A percentile compares a stretch with the other conserved stretches of the same genome.
Evolutionary conservation across 2,329 filamentous ascomycete genomes (phyloP).

Genomic region (Hymenoscyphus albidus): DNA sequence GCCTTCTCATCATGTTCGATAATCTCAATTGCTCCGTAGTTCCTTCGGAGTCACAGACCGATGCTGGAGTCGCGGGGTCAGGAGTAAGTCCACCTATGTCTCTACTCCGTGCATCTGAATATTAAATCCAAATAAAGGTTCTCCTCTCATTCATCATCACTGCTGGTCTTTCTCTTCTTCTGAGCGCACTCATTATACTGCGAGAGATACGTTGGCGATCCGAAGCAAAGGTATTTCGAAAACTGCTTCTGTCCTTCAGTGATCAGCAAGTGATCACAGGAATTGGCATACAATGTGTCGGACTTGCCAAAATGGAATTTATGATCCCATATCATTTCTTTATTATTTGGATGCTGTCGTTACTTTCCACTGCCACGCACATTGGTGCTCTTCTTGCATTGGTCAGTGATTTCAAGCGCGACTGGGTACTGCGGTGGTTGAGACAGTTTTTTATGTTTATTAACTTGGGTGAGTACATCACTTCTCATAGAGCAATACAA

Average conservation of each 20-base stretch:
- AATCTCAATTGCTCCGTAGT: constrained; percentile 13
- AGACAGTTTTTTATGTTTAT: constrained; percentile 63
- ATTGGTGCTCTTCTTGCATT: constrained; percentile 62
- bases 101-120: not conserved
- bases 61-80: constrained; percentile 55
- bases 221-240: constrained; percentile 52
- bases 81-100: constrained; percentile 42
- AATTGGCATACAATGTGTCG: constrained; percentile 64
- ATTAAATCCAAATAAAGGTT: constrained; percentile 40
- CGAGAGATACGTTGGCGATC: constrained; percentile 47
- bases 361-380: constrained; percentile 63
- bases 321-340: constrained; percentile 68
- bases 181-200: constrained; percentile 55
- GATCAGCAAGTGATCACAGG: constrained; percentile 68
- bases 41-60: constrained; percentile 33
- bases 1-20: constrained; percentile 3
- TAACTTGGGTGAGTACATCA: constrained; percentile 42
- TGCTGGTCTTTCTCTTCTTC: constrained; percentile 51
- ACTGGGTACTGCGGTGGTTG: constrained; percentile 64
- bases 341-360: constrained; percentile 64
- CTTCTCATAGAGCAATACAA: not conserved
- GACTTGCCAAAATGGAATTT: constrained; percentile 53
- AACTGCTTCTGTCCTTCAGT: constrained; percentile 61
- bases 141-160: constrained; percentile 65
- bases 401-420: constrained; percentile 61